Percentiles rank a stretch among this genome's conserved stretches.
phyloP scores from a whole-genome alignment of 495 filamentous ascomycete genomes.

The Xylona heveae region DNA sequence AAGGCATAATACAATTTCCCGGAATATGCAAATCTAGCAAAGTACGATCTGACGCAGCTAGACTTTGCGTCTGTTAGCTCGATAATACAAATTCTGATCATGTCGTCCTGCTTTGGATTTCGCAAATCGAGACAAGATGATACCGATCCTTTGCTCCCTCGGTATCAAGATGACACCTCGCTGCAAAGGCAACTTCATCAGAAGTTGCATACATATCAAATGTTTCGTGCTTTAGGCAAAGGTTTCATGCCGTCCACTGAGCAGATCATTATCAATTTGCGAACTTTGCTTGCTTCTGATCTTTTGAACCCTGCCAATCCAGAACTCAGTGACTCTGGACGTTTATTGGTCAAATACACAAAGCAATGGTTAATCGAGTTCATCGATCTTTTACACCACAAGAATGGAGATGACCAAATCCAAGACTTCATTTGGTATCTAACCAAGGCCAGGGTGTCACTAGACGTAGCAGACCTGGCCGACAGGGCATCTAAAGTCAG shows the following conservation, averaged over 20 bases:
- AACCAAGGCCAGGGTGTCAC: slow-evolving; percentile 40
- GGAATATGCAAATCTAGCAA: too few relatives aligned
- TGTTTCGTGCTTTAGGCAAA: slow-evolving; percentile 60
- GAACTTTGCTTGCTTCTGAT: slow-evolving; percentile 57
- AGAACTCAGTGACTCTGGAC: slow-evolving; percentile 56
- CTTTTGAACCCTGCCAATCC: slow-evolving; percentile 56
- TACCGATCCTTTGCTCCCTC: slow-evolving; percentile 59
- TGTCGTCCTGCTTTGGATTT: slow-evolving; percentile 31
- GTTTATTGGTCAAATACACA: slow-evolving; percentile 45
- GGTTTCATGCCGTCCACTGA: slow-evolving; percentile 88
- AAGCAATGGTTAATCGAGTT: slow-evolving; percentile 52
- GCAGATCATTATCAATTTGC: slow-evolving; percentile 60
- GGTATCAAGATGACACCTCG: slow-evolving; percentile 63
- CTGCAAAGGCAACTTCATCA: slow-evolving; percentile 57
- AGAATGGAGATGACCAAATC: slow-evolving; percentile 68
- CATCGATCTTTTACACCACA: slow-evolving; percentile 55
- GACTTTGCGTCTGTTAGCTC: too few relatives aligned
- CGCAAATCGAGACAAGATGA: slow-evolving; percentile 28
- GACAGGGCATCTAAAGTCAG: slow-evolving; percentile 39
- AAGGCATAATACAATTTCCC: too few relatives aligned
- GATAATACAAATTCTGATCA: slow-evolving; percentile 8
- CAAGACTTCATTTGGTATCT: slow-evolving; percentile 86
- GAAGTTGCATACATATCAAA: slow-evolving; percentile 84
- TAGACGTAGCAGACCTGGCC: slow-evolving; percentile 47
- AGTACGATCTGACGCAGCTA: too few relatives aligned